Base-by-base conservation (phyloP, 2,329 filamentous ascomycete species). In the Ilyonectria robusta region DNA sequence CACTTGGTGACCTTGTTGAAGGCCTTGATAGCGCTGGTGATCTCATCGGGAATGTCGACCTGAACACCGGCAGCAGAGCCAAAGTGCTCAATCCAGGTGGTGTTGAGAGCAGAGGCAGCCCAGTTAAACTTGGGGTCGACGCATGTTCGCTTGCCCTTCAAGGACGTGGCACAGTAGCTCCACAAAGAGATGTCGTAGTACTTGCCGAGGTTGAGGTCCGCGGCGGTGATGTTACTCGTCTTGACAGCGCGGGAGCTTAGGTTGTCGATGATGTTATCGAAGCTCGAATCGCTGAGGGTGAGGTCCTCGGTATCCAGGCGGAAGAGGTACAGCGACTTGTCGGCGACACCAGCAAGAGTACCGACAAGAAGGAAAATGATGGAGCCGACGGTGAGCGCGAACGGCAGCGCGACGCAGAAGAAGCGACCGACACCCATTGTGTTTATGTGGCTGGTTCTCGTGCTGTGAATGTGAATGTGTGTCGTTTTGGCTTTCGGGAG, bases 341-440 rank as follows among this genome's bases (percentile, higher is more conserved):
- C 84, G 64, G 85, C 80, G 42, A 91, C 83, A 64, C 88, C 88
- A 31, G 85, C 84, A 56, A 90, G 84, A 51, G 85, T 85, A 17
- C 84, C 88, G 53, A 90, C 83, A 68, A 91, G 81, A 70, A 92
- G 81, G 73, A 92, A 92, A 75, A 96, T 83, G 76, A 98, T 85
- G 66, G 93, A 92, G 70, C 88, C 92, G 75, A 96, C 83, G 21
- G 94, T 95, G 77, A 97, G 88, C 71, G 89, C 85, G 83, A 97
- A 94, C 67, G 95, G 95, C 84, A 94, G 85, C 82, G 93, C 89
- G 82, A 98, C 96, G 83, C 94, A 98, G 80, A 93, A 85, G 76
- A 95, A 89, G 78, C 95, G 90, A 74, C 94, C 95, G 78, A 88
- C 86, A 83, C 92, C 81, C 85, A 87, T 87, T 70, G 70, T 79